Evolutionary conservation across 306 rosid genomes (phyloP), one percentile per base, ranked within the genome.

Genomic region (Pterocarpus macrocarpus): DNA sequence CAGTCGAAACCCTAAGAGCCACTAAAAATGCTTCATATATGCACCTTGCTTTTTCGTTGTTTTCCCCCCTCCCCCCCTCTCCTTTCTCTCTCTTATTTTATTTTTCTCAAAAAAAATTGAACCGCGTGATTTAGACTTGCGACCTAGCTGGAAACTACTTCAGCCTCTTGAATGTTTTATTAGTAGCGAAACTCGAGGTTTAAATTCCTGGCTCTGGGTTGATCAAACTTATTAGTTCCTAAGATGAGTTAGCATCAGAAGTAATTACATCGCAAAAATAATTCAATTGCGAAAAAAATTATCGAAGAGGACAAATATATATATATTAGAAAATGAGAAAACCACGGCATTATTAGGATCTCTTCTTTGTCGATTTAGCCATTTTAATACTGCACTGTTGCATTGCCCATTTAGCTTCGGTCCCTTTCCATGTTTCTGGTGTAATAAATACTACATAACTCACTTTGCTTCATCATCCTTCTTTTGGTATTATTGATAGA

Each of bases 351-450:
- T 79, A 82, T 85, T 87, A 64, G 81, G 77, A 81, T 87, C 69
- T 75, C 66, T 64, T 81, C 34, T 80, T 73, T 82, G 91, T 84
- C 78, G 77, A 78, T 73, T 79, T 83, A 65, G 87, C 73, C 80
- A 78, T 36, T 70, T 68, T 75, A 81, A 71, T 71, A 81, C 49
- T 62, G 75, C 72, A 82, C 85, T 61, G 55, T 82, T 70, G 12
- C 78, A 79, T 77, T 81, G 88, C 80, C 65, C 53, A 70, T 61
- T 80, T 79, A 81, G 85, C 83, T 84, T 55, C 45, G 14, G 90
- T 90, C 91, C 75, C 85, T 90, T 88, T 88, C 93, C 83, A 73
- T 88, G 90, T 86, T 90, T 80, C 91, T 80, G 87, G 69, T 72
- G 91, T 38, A 83, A 79, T 85, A 85, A 87, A 87, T 90, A 81